Evolutionary conservation across 2,329 filamentous ascomycete species (phyloP).

Genomic region (Pleoardoris graminearum): DNA sequence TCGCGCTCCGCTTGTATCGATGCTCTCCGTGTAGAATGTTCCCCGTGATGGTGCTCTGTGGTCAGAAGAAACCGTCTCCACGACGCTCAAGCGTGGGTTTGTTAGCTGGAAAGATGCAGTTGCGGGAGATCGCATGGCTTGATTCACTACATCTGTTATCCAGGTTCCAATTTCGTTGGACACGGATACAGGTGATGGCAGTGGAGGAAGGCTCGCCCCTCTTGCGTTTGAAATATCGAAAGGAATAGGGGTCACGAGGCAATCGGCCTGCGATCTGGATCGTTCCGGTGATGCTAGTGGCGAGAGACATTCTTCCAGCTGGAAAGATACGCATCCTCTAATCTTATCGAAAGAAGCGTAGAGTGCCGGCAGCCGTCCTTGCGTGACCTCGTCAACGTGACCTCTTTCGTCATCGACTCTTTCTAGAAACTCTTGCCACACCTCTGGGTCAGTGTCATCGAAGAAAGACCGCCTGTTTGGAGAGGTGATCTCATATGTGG

Average conservation of each 20-base stretch:
- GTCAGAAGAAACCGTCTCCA: constrained; percentile 12
- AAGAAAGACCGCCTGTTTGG: constrained; percentile 4
- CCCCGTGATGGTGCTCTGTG: constrained; percentile 22
- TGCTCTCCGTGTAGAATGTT: constrained; percentile 39
- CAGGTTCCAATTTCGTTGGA: constrained; percentile 31
- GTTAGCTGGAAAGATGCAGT: constrained; percentile 7
- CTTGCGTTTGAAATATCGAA: constrained; percentile 1
- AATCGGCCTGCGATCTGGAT: constrained; percentile 23
- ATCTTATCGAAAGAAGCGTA: constrained; percentile 10
- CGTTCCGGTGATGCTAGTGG: neutral
- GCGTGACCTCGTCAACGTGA: constrained; percentile 8
- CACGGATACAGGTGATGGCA: constrained; percentile 12
- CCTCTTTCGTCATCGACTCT: constrained; percentile 9
- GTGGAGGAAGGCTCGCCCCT: constrained; percentile 13
- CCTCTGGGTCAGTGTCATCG: constrained; percentile 3
- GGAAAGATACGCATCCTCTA: constrained; percentile 5
- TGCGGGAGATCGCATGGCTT: constrained; percentile 6
- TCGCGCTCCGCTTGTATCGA: constrained; percentile 20
- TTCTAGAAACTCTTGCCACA: constrained; percentile 2
- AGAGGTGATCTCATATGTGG: neutral
- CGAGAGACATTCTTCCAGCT: constrained; percentile 5
- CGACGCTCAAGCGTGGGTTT: constrained; percentile 18
- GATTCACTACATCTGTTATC: constrained; percentile 34
- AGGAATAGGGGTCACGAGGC: constrained; percentile 19
- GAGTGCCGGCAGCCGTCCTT: constrained; percentile 6